Conservation (phyloP, 2,329 filamentous ascomycete species). For the Penicillium aurantiogriseum region DNA sequence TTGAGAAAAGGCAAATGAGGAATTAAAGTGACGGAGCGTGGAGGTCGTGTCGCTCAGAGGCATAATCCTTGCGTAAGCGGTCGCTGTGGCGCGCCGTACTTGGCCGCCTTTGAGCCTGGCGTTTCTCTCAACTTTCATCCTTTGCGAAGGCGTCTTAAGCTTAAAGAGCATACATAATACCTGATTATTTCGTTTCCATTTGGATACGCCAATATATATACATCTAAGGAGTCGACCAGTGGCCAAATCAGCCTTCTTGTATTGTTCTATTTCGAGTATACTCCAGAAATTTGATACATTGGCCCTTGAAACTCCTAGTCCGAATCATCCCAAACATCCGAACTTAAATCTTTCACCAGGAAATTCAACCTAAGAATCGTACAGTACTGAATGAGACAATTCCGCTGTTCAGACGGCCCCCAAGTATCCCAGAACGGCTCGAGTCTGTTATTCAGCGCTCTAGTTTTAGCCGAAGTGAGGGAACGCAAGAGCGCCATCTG, state of each 20-base stretch:
- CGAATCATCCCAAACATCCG: background rate
- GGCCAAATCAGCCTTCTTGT: background rate
- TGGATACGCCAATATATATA: background rate
- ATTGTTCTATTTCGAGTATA: background rate
- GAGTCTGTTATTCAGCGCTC: background rate
- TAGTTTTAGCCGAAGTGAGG: background rate
- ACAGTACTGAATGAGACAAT: background rate
- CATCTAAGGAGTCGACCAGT: background rate
- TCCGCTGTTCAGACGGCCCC: background rate
- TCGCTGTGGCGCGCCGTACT: background rate
- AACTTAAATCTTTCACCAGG: background rate
- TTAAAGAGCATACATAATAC: background rate
- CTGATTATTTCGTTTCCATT: background rate
- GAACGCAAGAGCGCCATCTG: background rate
- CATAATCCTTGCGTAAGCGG: constrained; percentile 6
- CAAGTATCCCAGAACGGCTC: background rate
- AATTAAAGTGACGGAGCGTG: background rate
- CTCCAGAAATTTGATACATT: background rate
- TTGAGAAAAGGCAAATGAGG: constrained; percentile 1
- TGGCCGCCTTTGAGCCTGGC: background rate
- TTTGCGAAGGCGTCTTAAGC: background rate
- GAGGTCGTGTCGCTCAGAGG: constrained; percentile 4
- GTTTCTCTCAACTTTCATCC: background rate
- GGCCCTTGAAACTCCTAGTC: background rate
- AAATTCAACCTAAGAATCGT: background rate